Evolutionary conservation across 2,329 filamentous ascomycete species (phyloP), one percentile per base, ranked within the genome.

Genomic region (Exserohilum rostratum): DNA sequence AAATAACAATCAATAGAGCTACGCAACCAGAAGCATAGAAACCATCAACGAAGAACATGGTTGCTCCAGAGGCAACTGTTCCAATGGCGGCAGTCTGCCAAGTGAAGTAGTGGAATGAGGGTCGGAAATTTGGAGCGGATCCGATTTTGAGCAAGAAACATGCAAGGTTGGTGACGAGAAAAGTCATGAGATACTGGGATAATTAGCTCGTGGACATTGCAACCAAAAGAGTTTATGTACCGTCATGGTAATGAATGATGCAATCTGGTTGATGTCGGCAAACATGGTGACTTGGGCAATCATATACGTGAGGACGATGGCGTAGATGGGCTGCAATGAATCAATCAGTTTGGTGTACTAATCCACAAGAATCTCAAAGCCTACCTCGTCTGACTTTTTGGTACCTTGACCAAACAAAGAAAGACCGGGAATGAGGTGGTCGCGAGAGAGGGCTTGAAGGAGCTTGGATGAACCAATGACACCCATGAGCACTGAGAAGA

Each of bases 1-100:
- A 96, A 2, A 96, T 79, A n/a, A 90, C 75, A 6, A 93, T 79
- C 6, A 96, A 79, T 15, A 93, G 79, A 11, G 84, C 87, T 15
- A 95, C 87, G 45, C 90, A 92, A 1, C 85, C 86, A 1, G 87
- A 85, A 0, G 91, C 91, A 64, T 92, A 93, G 0, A 91, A 82
- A 25, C 88, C 89, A 70, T 96, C 90, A 20, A 96, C 91, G 70
- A 96, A 95, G 72, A 96, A 93, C 91, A 96, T 96, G 61, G 89
- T 90, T 2, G 83, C 83, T 0, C 88, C 90, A 20, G 90, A 93
- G 13, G 89, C 79, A n/a, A 95, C 65, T 6, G 90, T 87, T 4
- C 91, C 91, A 3, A 85, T 75, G 4, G 89, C 84, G 2, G 91
- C 91, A 5, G 90, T 93, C 70, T 91, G 85, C 87, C 90, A 93